Conservation (phyloP, 1,139 yeast genomes). For the Geotrichum reessii region DNA sequence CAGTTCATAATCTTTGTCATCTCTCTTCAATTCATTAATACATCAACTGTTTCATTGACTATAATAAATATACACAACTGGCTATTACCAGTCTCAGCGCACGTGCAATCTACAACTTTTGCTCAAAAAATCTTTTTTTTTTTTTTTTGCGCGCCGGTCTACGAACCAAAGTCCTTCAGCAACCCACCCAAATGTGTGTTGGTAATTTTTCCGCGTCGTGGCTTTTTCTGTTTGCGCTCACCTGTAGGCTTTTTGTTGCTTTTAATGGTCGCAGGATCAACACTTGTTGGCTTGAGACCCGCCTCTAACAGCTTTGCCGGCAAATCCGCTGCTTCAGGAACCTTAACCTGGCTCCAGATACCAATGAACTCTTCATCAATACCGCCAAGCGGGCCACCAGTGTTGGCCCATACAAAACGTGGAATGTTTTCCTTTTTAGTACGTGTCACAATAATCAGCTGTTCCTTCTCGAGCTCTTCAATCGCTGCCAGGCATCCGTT, state of each 20-base stretch:
- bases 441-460: conserved; percentile 73
- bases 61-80: neutral
- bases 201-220: conserved; percentile 88
- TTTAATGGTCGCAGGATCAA: conserved; percentile 85
- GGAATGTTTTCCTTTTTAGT: conserved; percentile 92
- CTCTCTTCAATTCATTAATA: too few species aligned
- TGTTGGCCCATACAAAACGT: conserved; percentile 84
- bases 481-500: conserved; percentile 59
- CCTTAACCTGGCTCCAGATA: conserved; percentile 71
- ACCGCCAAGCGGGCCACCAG: conserved; percentile 63
- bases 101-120: neutral
- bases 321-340: conserved; percentile 76
- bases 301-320: conserved; percentile 73
- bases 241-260: conserved; percentile 46
- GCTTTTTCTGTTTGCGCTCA: conserved; percentile 81
- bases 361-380: conserved; percentile 78
- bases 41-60: neutral
- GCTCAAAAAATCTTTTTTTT: neutral
- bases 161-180: conserved; percentile 63
- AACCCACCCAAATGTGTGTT: conserved; percentile 95
- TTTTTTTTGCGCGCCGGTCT: neutral
- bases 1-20: neutral
- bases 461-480: conserved; percentile 47
- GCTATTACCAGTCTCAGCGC: neutral
- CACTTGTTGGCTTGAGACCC: conserved; percentile 92